Evolutionary conservation across 257 asterid species (phyloP), one percentile per base, ranked within the genome.

Genomic region (Coffea eugenioides): DNA sequence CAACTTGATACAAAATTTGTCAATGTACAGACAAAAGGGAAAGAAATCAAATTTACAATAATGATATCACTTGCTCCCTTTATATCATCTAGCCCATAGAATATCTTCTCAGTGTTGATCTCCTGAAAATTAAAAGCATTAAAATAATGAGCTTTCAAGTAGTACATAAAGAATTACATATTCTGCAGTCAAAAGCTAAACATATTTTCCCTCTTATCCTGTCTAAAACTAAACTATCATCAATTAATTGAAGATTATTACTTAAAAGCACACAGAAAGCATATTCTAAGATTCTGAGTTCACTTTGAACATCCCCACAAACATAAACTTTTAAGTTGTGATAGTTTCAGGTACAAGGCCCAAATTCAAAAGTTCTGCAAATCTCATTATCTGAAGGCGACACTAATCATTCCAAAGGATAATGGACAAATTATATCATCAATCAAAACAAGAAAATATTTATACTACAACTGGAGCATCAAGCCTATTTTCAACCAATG

Each of bases 81-180:
- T 84, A 95, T 89, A 86, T 95, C 98, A 80, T 95, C 98, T 77
- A 95, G 90, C 80, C 99, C 99, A 80, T 95, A 95, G 69, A 88
- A 89, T 78, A 92, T 89, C 84, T 91, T 95, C 84, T 93, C 94
- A 4, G 98, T 92, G 83, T 90, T 83, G 70, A 86, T 82, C 87
- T 93, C 99, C 99, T 95, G 97, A 69, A 80, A 62, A 87, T 76
- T 57, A 80, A 51, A 74, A 80, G 52, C 25, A 75, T 76, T 73
- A 82, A 13, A 82, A 15, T 77, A 74, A 62, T 77, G 65, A 82
- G 87, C 84, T 69, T 31, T 20, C 21, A 48, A 69, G 75, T 62
- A 34, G 16, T 36, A 21, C 25, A 69, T n/a, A 49, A 43, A 52
- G 25, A 67, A 48, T 27, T 45, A 14, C 1, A 9, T n/a, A 76